phyloP scores from a whole-genome alignment of 2,329 filamentous ascomycete genomes.

The Fusarium palustre region DNA sequence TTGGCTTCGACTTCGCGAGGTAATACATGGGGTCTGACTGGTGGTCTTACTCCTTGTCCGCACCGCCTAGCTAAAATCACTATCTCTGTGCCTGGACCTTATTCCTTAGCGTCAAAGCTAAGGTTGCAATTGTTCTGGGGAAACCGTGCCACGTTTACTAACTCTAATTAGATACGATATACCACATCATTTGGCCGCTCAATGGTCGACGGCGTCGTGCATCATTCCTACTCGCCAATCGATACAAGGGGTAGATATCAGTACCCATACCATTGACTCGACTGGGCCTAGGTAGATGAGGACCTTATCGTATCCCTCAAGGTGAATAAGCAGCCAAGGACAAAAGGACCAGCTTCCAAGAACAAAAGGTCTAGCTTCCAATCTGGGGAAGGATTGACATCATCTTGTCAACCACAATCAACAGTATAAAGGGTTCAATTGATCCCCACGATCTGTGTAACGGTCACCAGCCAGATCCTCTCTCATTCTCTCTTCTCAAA shows the following conservation, averaged over 20 bases:
- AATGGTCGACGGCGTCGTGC: neutral
- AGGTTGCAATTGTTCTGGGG: constrained; percentile 9
- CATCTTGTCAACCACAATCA: too few relatives aligned
- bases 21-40: neutral
- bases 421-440: neutral
- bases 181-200: neutral
- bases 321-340: constrained; percentile 3
- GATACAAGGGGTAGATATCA: neutral
- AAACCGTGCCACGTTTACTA: neutral
- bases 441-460: accelerated
- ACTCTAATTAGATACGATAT: neutral
- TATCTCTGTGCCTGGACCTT: constrained; percentile 9
- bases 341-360: constrained; percentile 15
- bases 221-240: neutral
- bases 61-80: neutral
- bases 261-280: neutral
- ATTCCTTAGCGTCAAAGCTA: neutral
- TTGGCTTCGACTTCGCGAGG: neutral
- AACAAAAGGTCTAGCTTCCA: constrained; percentile 22
- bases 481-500: neutral
- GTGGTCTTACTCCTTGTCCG: constrained; percentile 5
- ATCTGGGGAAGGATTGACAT: neutral
- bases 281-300: neutral
- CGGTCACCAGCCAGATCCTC: neutral
- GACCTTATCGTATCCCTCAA: neutral